Evolutionary conservation across 768 basidiomycete genomes (phyloP), one percentile per base, ranked within the genome.

Genomic region (Hygrophorus russula): DNA sequence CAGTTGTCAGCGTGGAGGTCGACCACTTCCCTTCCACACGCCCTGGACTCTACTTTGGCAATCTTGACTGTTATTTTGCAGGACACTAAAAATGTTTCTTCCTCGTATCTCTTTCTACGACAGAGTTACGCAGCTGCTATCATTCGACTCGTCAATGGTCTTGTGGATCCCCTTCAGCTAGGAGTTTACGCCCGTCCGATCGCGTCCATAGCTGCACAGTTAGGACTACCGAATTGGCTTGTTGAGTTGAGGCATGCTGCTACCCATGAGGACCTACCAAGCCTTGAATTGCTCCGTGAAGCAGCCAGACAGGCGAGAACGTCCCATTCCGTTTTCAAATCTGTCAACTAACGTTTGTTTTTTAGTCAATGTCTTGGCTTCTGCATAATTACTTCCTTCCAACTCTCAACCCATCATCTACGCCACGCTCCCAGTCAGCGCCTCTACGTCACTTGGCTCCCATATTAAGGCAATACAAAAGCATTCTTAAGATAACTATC

Each of bases 201-300:
- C 51, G 78, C 85, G 0, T 78, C 83, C 32, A 86, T 99, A 48
- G 91, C 94, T 1, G 67, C 71, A 2, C 87, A 93, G 54, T 73
- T 99, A 9, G 82, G 83, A 0, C 67, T 99, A 1, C 94, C 96
- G 0, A 63, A 71, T 0, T 92, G 86, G 82, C 69, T 98, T 8
- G 92, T 99, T 10, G 89, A 94, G 51, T 68, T 98, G 9, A 73
- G 96, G 32, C 96, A 98, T 64, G 88, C 90, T 19, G 88, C 89
- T 10, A 99, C 96, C 1, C 96, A 98, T 54, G 94, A 98, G 55
- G 89, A 94, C 47, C 64, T 98, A 10, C 96, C 94, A 0, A 82
- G 82, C 50, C 66, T 97, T 8, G 78, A 81, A 42, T 60, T 92
- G 4, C 69, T 96, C 13, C 73, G 83, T 42, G 78, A 87, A 46